phyloP scores from a whole-genome alignment of 1,284 basidiomycete genomes.

The Tetrapyrgos nigripes region DNA sequence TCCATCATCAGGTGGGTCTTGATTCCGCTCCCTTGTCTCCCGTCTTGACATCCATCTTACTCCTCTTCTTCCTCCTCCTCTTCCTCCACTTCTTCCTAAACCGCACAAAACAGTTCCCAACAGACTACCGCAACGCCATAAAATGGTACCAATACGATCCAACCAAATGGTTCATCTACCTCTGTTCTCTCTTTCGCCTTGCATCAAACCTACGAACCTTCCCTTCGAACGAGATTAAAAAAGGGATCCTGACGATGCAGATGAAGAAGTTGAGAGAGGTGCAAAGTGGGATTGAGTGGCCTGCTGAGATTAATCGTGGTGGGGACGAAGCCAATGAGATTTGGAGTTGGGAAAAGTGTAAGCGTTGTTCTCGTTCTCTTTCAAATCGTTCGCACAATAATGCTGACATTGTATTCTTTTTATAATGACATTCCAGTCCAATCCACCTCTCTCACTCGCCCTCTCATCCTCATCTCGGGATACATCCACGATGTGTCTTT shows the following conservation, averaged over 20 bases:
- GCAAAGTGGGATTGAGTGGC: conserved; percentile 80
- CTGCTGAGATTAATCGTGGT: conserved; percentile 70
- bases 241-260: conserved; percentile 93
- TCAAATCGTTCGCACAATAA: too few species aligned
- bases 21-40: too few species aligned
- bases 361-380: conserved; percentile 28
- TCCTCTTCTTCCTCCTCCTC: too few species aligned
- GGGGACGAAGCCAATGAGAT: too few species aligned
- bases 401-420: too few species aligned
- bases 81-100: too few species aligned
- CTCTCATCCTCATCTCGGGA: conserved; percentile 85
- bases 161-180: conserved; percentile 91
- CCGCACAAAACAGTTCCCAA: too few species aligned
- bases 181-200: conserved; percentile 68
- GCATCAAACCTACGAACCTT: conserved; percentile 90
- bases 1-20: conserved; percentile 73
- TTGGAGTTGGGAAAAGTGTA: conserved; percentile 86
- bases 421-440: conserved; percentile 72
- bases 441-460: conserved; percentile 78
- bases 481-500: conserved; percentile 89
- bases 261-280: conserved; percentile 81
- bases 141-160: conserved; percentile 92
- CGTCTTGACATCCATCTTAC: too few species aligned
- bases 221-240: conserved; percentile 92
- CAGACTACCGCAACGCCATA: conserved; percentile 94